Evolutionary conservation across 2,329 filamentous ascomycete genomes (phyloP), one percentile per base, ranked within the genome.

Genomic region (Colletotrichum filicis): DNA sequence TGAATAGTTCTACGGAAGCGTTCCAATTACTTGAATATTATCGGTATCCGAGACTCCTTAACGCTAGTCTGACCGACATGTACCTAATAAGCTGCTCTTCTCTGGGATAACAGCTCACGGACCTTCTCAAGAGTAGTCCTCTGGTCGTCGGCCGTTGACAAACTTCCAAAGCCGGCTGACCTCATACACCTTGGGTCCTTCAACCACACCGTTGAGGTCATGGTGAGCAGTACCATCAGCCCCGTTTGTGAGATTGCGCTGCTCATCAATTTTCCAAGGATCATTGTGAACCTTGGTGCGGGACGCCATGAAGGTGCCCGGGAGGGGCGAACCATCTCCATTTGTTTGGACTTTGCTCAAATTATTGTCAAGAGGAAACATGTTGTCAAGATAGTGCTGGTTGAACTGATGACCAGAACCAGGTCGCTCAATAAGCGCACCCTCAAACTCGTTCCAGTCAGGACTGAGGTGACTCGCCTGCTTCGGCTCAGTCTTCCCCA

Each of bases 351-450:
- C 62, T 7, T 52, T 37, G 32, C 22, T 65, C 32, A 65, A 32
- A 24, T 32, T 65, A 11, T 30, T 32, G 16, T 65, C 62, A 3
- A 71, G 63, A 0, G 89, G 88, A 70, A 92, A 91, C 87, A 91
- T 91, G 71, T 85, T 87, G 74, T 91, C 87, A 0, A 92, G 84
- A 66, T 91, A 91, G 76, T 92, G 90, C 79, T 91, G 89, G 75
- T 85, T 86, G 77, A 92, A 82, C 76, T 91, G 88, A 71, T 92
- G 90, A 0, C 89, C 89, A 4, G 89, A 88, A 3, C 84, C 82
- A 9, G 83, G 86, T 24, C 87, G 84, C 16, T 89, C 89, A 56
- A 92, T 79, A 92, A 92, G 59, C 90, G 87, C 61, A 90, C 89
- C 73, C 91, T 86, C 37, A 19, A 26, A 67, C 19, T 81, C 1